Evolutionary conservation across 352 stramenopile species (phyloP).

Genomic region (Phytophthora lateralis): DNA sequence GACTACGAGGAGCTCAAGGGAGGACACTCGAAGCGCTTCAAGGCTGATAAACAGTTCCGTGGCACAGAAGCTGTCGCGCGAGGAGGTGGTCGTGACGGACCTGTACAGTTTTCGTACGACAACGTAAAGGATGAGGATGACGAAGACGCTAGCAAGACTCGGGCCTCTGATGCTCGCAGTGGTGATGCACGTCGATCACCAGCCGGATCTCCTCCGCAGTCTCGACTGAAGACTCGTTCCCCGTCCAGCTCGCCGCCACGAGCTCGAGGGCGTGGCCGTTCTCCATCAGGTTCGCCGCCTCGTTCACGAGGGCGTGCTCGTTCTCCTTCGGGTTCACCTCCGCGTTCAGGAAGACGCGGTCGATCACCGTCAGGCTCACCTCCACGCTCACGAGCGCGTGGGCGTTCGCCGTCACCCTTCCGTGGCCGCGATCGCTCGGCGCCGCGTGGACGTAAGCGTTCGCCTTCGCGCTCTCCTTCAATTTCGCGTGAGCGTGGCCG

Average conservation of each 20-base stretch:
- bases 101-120: conserved; percentile 89
- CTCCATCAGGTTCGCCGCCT: conserved; percentile 31
- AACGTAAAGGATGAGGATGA: conserved; percentile 49
- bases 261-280: conserved; percentile 20
- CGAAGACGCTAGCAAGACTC: conserved; percentile 23
- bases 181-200: conserved; percentile 19
- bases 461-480: conserved; percentile 27
- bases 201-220: conserved; percentile 13
- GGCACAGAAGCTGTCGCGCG: conserved; percentile 73
- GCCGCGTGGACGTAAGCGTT: conserved; percentile 29
- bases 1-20: conserved; percentile 93
- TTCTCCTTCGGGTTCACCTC: conserved; percentile 18
- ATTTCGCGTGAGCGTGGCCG: conserved; percentile 26
- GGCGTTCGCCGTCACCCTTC: conserved; percentile 25
- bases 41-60: conserved; percentile 90
- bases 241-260: conserved; percentile 16
- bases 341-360: conserved; percentile 26
- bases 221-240: conserved; percentile 13
- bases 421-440: conserved; percentile 29
- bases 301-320: conserved; percentile 27
- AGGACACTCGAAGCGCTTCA: conserved; percentile 82
- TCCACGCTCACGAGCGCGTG: conserved; percentile 28
- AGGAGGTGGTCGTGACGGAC: conserved; percentile 55
- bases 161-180: conserved; percentile 12
- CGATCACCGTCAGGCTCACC: conserved; percentile 40